phyloP scores from a whole-genome alignment of 192 early-diverging fungal species.

The Podila horticola region DNA sequence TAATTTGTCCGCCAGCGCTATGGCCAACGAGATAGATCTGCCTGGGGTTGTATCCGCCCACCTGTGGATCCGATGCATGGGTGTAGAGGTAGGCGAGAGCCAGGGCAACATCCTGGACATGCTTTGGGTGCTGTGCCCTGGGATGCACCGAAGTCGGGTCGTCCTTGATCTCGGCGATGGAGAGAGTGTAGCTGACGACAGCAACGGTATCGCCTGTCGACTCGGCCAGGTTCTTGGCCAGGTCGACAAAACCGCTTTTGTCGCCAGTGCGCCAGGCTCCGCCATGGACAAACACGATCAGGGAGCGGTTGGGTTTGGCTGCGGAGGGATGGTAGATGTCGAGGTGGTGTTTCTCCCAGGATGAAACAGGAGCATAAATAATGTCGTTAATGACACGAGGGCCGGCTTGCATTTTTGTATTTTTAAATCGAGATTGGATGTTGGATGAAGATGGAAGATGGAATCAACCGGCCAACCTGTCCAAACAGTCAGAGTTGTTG shows the following conservation, averaged over 20 bases:
- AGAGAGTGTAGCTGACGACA: conserved; percentile 80
- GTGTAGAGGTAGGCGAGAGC: conserved; percentile 64
- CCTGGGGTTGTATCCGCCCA: conserved; percentile 38
- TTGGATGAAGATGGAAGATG: conserved; percentile 23
- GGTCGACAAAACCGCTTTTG: conserved; percentile 64
- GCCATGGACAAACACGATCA: conserved; percentile 83
- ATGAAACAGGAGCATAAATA: conserved; percentile 36
- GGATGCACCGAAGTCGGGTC: conserved; percentile 29
- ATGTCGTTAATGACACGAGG: conserved; percentile 18
- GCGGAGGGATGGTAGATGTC: conserved; percentile 68
- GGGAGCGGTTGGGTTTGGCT: conserved; percentile 27
- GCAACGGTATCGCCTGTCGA: conserved; percentile 66
- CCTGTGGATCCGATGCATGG: neutral
- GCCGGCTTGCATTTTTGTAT: neutral
- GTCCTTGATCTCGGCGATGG: conserved; percentile 37
- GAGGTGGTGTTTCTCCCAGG: conserved; percentile 61
- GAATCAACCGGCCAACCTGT: conserved; percentile 8
- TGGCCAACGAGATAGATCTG: conserved; percentile 75
- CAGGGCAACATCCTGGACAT: conserved; percentile 69
- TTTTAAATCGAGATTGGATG: neutral
- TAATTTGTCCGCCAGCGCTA: conserved; percentile 83
- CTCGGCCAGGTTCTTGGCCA: conserved; percentile 63
- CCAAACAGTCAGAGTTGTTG: neutral
- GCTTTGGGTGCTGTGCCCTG: conserved; percentile 71
- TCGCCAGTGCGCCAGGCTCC: conserved; percentile 89